Percentiles rank a stretch among this genome's conserved stretches.
Conservation (phyloP, 257 asterid species). For the Solanum bukasovii region DNA sequence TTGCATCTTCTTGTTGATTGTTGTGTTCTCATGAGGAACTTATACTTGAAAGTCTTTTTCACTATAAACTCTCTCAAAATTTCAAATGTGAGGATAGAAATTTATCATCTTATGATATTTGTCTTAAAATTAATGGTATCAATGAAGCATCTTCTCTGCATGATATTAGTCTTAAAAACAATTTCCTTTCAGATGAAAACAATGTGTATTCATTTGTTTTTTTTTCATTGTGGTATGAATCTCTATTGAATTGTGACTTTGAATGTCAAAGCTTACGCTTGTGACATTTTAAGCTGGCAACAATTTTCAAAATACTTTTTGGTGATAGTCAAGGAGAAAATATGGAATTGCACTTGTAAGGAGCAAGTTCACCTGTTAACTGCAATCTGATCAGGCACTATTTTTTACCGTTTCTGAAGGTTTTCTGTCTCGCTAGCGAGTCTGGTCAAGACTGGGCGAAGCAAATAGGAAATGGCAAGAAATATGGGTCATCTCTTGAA, state of each 20-base stretch:
- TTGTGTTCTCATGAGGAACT: background rate
- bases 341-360: background rate
- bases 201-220: background rate
- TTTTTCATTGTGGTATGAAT: background rate
- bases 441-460: background rate
- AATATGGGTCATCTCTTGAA: conserved; percentile 32
- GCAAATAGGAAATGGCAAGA: conserved; percentile 32
- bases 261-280: background rate
- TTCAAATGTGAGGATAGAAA: background rate
- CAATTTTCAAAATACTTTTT: background rate
- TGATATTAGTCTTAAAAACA: background rate
- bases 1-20: background rate
- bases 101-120: background rate
- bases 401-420: background rate
- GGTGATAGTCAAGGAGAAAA: background rate
- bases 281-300: background rate
- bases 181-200: background rate
- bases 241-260: background rate
- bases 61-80: background rate
- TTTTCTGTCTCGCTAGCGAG: background rate
- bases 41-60: background rate
- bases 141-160: background rate
- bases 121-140: background rate
- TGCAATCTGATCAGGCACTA: background rate
- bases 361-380: background rate